Evolutionary conservation across 352 stramenopile species (phyloP), one percentile per base, ranked within the genome.

Genomic region (Phytophthora podocarpi): DNA sequence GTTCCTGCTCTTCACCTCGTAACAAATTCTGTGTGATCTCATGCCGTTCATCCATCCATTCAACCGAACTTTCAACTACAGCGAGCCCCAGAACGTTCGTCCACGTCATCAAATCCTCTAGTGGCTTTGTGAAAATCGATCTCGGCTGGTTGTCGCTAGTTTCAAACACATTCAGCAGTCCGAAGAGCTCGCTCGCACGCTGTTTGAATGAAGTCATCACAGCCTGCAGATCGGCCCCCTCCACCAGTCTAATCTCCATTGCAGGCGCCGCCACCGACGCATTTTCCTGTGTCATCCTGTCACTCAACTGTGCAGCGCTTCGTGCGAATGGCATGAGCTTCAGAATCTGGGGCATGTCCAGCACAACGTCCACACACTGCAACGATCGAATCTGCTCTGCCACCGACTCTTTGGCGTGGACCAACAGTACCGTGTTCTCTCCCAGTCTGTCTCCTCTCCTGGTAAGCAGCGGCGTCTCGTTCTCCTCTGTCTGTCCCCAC

Each of bases 321-420:
- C 80, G 64, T 5, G 80, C 80, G 16, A 95, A 88, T 10, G 85
- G 85, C 67, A 87, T 74, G 16, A 95, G 61, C 59, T 93, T 95
- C 43, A 91, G 58, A 36, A 94, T 73, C 21, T 67, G 35, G 5
- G 79, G 79, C 21, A 90, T 35, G 30, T 76, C 51, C 32, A 82
- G 51, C 26, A 89, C 67, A 31, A 49, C 68, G 5, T 78, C 72
- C 26, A 88, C 71, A 28, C 81, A 89, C n/a, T 69, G 57, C 13
- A 90, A 54, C 1, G 40, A 59, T 43, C 70, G 64, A 61, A 90
- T 54, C 8, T 63, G 45, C 5, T 65, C 51, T 3, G 71, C 71
- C 4, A 76, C 26, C 3, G 53, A 30, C 31, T 59, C 36, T 8
- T 80, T 65, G 4, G 83, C 51, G 51, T 91, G 80, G 20, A 93